These are phyloP conservation scores for Pseudogymnoascus sp. DNA, from an alignment of 2,329 filamentous ascomycete genomes.

Conservation along the genomic window DNA sequence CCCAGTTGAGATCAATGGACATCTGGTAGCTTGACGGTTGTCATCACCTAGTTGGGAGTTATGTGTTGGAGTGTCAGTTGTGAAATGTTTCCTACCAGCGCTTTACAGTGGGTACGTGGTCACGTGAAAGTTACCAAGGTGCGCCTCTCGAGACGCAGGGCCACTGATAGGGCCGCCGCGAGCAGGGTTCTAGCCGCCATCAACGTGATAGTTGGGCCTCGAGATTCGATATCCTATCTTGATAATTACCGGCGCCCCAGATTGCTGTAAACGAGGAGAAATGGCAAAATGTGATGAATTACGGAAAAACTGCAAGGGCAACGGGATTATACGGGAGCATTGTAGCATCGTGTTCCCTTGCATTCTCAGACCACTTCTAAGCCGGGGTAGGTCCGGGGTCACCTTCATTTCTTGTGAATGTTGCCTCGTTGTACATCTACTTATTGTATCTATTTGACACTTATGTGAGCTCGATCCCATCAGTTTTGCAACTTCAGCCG, in stretches of 20 bases:
- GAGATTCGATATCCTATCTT: slow-evolving; percentile 1
- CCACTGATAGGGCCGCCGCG: not conserved
- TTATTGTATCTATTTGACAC: not conserved
- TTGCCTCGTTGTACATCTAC: not conserved
- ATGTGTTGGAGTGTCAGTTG: slow-evolving; percentile 8
- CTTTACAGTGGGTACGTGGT: slow-evolving; percentile 1
- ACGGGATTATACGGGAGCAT: not conserved
- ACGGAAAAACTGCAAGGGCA: slow-evolving; percentile 1
- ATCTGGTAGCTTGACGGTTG: slow-evolving; percentile 41
- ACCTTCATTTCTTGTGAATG: not conserved
- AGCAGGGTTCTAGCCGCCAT: not conserved
- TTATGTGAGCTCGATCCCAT: not conserved
- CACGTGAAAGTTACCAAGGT: not conserved
- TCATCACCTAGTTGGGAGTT: slow-evolving; percentile 3
- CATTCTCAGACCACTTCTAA: not conserved
- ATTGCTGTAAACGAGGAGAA: not conserved
- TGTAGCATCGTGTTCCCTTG: slow-evolving; percentile 1
- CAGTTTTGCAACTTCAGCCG: not conserved
- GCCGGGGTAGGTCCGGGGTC: not conserved
- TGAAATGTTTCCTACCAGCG: slow-evolving; percentile 1
- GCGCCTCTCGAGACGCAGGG: slow-evolving; percentile 1
- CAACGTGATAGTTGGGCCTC: not conserved
- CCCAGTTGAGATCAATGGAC: slow-evolving; percentile 98
- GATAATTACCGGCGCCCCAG: not conserved
- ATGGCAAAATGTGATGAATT: not conserved